phyloP scores from a whole-genome alignment of 345 rosid species.

The Eutrema japonicum region DNA sequence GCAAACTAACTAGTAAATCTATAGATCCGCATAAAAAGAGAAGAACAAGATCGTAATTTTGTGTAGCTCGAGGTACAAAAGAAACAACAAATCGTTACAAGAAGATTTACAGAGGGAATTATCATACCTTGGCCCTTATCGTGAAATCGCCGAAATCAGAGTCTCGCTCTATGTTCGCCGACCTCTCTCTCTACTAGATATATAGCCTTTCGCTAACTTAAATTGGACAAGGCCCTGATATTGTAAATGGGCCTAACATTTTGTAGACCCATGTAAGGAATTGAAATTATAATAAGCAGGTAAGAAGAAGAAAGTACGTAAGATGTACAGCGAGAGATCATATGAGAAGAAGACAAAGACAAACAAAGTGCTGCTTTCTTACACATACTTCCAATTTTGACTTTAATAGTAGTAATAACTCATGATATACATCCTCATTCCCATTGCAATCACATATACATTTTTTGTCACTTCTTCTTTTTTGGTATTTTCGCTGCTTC shows the following conservation, averaged over 20 bases:
- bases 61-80: too few relatives aligned
- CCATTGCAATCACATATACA: conserved; percentile 15
- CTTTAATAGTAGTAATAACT: conserved; percentile 34
- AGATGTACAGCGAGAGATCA: conserved; percentile 11
- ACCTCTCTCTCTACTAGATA: background rate
- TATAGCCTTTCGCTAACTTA: background rate
- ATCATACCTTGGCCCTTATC: conserved; percentile 42
- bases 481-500: conserved; percentile 28
- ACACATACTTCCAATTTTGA: conserved; percentile 32
- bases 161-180: background rate
- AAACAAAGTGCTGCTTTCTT: conserved; percentile 24
- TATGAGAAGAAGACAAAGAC: conserved; percentile 28
- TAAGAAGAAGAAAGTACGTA: background rate
- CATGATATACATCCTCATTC: conserved; percentile 17
- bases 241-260: background rate
- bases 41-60: background rate
- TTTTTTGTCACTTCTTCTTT: background rate
- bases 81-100: background rate
- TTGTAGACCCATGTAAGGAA: conserved; percentile 3
- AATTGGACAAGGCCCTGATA: background rate
- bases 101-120: too few relatives aligned
- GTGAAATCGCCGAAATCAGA: conserved; percentile 30
- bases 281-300: background rate
- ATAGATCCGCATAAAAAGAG: background rate
- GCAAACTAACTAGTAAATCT: background rate